Conservation (phyloP, 345 rosid species). For the Lepidium didymum region DNA sequence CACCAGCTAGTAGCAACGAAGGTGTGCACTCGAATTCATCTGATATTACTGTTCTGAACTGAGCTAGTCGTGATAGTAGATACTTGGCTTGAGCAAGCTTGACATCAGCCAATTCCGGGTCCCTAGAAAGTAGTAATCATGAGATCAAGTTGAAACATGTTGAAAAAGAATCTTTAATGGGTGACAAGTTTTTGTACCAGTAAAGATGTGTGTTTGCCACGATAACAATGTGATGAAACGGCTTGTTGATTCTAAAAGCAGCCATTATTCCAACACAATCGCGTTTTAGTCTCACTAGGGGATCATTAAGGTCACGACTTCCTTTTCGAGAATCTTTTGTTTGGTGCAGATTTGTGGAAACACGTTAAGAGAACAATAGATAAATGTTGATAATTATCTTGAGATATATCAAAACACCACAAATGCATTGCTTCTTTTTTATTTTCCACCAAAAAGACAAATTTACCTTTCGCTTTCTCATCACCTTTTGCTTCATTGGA, state of each 20-base stretch:
- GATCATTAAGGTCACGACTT: constrained; percentile 75
- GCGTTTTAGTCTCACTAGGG: constrained; percentile 65
- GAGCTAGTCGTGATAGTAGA: constrained; percentile 57
- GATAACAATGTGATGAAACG: constrained; percentile 46
- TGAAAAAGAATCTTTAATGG: not conserved
- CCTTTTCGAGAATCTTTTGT: constrained; percentile 31
- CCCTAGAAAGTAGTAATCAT: constrained; percentile 45
- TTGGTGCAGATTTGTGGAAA: not conserved
- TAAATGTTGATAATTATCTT: constrained; percentile 7
- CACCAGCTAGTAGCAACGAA: constrained; percentile 65
- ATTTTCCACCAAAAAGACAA: not conserved
- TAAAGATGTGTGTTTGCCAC: constrained; percentile 88
- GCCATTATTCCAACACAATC: constrained; percentile 93
- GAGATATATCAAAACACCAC: constrained; percentile 15
- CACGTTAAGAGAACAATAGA: constrained; percentile 1
- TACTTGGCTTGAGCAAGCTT: constrained; percentile 95
- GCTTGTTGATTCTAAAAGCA: constrained; percentile 68
- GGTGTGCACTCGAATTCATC: constrained; percentile 56
- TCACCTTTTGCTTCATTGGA: constrained; percentile 25
- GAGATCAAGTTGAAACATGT: not conserved
- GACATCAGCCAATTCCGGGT: constrained; percentile 85
- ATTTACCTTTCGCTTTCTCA: constrained; percentile 38
- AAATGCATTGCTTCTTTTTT: not conserved
- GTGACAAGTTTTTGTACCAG: constrained; percentile 43
- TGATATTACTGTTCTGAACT: constrained; percentile 49